phyloP scores from a whole-genome alignment of 495 filamentous ascomycete genomes.

The Penicillium goetzii region DNA sequence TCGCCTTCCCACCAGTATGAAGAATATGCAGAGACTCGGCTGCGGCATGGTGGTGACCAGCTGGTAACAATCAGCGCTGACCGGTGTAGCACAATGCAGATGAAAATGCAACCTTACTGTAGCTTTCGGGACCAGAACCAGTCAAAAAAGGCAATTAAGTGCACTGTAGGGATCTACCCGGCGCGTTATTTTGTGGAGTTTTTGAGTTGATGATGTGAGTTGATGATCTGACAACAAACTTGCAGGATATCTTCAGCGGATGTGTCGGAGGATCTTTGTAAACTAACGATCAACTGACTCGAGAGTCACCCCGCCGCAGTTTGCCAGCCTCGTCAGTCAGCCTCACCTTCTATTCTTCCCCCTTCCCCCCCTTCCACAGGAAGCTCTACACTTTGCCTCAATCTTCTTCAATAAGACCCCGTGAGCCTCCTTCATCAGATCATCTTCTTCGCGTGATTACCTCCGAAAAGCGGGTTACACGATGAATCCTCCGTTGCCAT shows the following conservation, averaged over 20 bases:
- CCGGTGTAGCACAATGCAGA: constrained; percentile 5
- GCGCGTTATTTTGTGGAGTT: neutral
- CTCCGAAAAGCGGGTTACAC: constrained; percentile 7
- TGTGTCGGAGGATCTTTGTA: neutral
- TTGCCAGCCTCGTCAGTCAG: constrained; percentile 1
- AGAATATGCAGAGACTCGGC: neutral
- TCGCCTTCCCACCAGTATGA: neutral
- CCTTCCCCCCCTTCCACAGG: neutral
- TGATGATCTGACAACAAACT: neutral
- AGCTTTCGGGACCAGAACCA: neutral
- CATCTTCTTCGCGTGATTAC: neutral
- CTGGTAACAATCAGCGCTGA: constrained; percentile 4
- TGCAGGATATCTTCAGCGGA: neutral
- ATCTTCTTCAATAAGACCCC: neutral
- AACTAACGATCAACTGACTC: neutral
- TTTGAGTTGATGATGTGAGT: neutral
- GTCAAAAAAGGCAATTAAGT: neutral
- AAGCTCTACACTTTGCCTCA: neutral
- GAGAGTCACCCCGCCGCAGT: neutral
- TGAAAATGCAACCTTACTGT: constrained; percentile 4
- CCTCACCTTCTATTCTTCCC: neutral
- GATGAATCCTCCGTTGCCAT: constrained; percentile 33
- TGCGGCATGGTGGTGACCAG: neutral
- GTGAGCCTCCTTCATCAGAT: neutral
- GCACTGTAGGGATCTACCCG: neutral